Percentiles rank a stretch among this genome's conserved stretches.
phyloP scores from a whole-genome alignment of 805 yeast genomes.

The Pichia deserticola region DNA sequence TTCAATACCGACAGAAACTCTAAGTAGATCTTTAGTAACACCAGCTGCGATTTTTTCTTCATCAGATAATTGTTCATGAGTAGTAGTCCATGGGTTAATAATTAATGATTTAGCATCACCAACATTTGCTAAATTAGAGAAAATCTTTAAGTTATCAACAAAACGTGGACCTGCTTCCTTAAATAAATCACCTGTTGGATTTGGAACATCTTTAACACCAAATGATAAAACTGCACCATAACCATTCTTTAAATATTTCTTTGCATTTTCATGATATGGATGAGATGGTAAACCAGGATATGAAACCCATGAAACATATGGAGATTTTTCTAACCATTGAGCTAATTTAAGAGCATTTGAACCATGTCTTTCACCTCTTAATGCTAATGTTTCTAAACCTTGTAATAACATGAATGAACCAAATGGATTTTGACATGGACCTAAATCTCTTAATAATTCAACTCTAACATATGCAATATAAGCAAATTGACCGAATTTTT shows the following conservation, averaged over 20 bases:
- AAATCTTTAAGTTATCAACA: conserved; percentile 76
- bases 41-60: conserved; percentile 79
- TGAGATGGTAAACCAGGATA: conserved; percentile 84
- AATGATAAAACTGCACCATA: conserved; percentile 86
- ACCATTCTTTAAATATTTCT: conserved; percentile 72
- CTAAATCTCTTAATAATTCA: conserved; percentile 85
- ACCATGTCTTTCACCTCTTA: conserved; percentile 91
- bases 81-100: conserved; percentile 92
- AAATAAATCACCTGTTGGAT: conserved; percentile 49
- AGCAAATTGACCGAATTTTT: conserved; percentile 74
- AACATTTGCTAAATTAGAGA: conserved; percentile 91
- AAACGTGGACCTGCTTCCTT: conserved; percentile 73
- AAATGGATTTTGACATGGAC: conserved; percentile 84
- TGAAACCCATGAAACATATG: conserved; percentile 78
- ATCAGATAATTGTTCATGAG: conserved; percentile 84
- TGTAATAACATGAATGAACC: conserved; percentile 79
- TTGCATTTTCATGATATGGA: conserved; percentile 71
- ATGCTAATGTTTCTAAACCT: conserved; percentile 89
- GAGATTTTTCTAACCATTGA: conserved; percentile 57
- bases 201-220: conserved; percentile 67
- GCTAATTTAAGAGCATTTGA: conserved; percentile 78
- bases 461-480: conserved; percentile 74
- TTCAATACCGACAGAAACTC: conserved; percentile 90
- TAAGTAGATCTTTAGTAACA: conserved; percentile 79
- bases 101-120: conserved; percentile 95